Conservation (phyloP, 768 basidiomycete genomes). For the Naganishia onofrii region DNA sequence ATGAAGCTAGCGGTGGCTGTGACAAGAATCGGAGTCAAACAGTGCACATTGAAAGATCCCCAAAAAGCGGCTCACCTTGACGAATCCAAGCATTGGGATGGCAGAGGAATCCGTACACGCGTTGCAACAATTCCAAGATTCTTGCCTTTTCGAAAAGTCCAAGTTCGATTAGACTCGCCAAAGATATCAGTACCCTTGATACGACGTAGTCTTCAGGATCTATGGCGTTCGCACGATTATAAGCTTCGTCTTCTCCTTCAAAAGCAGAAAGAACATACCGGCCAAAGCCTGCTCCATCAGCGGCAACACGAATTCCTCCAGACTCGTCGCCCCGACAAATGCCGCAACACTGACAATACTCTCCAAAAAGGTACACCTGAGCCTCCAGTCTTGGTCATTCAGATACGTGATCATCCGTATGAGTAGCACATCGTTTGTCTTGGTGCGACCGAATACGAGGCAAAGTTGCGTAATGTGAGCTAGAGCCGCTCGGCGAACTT, state of each 20-base stretch:
- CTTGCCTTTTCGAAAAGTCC: conserved; percentile 74
- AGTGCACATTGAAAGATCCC: conserved; percentile 18
- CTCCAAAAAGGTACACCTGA: conserved; percentile 90
- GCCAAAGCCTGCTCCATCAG: conserved; percentile 92
- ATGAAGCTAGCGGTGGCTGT: conserved; percentile 83
- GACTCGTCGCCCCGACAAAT: conserved; percentile 81
- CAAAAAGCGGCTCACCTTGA: conserved; percentile 60
- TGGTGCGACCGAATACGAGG: conserved; percentile 86
- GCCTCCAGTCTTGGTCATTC: conserved; percentile 80
- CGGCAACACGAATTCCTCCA: conserved; percentile 96
- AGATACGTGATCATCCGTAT: conserved; percentile 82
- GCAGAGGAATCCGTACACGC: conserved; percentile 77
- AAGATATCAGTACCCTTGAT: conserved; percentile 77
- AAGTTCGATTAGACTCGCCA: conserved; percentile 84
- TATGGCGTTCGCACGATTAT: conserved; percentile 44
- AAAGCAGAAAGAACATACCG: conserved; percentile 57
- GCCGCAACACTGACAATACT: conserved; percentile 93
- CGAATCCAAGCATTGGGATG: conserved; percentile 96
- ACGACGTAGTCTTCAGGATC: conserved; percentile 95
- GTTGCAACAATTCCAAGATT: conserved; percentile 94
- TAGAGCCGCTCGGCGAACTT: conserved; percentile 86
- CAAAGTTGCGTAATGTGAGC: conserved; percentile 84
- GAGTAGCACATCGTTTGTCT: conserved; percentile 89
- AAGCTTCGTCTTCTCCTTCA: too few relatives aligned
- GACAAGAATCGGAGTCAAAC: background rate